A percentile compares a stretch with the other conserved stretches of the same genome.
phyloP scores from a whole-genome alignment of 176 grass and related monocot genomes.

The Melocanna baccifera region DNA sequence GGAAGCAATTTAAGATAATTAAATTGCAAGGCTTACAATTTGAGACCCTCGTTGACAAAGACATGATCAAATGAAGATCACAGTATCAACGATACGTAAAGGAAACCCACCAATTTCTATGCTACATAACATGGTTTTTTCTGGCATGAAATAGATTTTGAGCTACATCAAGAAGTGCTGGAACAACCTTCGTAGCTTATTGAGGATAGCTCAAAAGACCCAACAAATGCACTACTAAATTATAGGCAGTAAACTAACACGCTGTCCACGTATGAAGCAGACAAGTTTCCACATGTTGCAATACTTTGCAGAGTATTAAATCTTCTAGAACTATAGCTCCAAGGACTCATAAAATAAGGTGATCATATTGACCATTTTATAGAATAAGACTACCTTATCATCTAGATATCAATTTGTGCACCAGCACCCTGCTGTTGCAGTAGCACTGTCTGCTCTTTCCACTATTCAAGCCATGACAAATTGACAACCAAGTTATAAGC shows the following conservation, averaged over 20 bases:
- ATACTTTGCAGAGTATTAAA: background rate
- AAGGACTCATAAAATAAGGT: background rate
- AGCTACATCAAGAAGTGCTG: background rate
- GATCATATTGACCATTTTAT: background rate
- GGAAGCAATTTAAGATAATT: background rate
- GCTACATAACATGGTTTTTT: background rate
- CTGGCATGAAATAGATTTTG: background rate
- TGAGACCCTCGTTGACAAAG: background rate
- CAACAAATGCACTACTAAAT: background rate
- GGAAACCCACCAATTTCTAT: background rate
- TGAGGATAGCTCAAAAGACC: background rate
- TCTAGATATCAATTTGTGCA: background rate
- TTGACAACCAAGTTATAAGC: constrained; percentile 16
- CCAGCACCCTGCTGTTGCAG: background rate
- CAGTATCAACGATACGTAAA: background rate
- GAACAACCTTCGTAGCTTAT: background rate
- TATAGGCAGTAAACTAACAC: background rate
- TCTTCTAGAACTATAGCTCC: background rate
- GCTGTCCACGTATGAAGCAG: background rate
- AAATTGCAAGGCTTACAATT: background rate
- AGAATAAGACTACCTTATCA: background rate
- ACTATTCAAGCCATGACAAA: background rate
- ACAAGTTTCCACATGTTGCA: background rate
- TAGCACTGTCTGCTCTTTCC: background rate
- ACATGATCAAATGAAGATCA: background rate